phyloP scores from a whole-genome alignment of 2,329 filamentous ascomycete genomes.

The Claviceps cyperi region DNA sequence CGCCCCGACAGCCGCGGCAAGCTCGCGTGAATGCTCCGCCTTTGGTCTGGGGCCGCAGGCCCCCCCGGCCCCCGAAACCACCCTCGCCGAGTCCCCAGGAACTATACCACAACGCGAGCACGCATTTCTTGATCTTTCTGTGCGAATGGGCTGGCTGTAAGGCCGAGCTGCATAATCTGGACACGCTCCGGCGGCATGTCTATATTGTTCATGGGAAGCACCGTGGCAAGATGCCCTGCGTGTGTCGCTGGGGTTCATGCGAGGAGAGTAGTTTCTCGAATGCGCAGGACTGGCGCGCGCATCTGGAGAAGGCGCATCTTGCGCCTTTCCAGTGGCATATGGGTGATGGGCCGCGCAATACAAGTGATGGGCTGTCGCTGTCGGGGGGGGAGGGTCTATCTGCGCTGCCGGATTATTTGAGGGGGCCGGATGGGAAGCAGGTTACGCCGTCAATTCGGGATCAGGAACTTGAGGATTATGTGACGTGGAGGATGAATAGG shows the following conservation, averaged over 20 bases:
- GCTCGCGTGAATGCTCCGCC: slow-evolving; percentile 15
- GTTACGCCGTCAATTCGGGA: slow-evolving; percentile 42
- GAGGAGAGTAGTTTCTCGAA: slow-evolving; percentile 3
- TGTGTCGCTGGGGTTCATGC: slow-evolving; percentile 21
- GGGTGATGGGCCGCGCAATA: slow-evolving; percentile 43
- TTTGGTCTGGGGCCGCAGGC: slow-evolving; percentile 19
- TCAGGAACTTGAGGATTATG: slow-evolving; percentile 34
- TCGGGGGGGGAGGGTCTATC: background rate
- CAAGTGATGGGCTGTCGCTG: slow-evolving; percentile 4
- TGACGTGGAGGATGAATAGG: slow-evolving; percentile 29
- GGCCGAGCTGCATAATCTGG: slow-evolving; percentile 48
- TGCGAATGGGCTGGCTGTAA: slow-evolving; percentile 47
- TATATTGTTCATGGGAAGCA: slow-evolving; percentile 30
- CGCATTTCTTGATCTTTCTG: slow-evolving; percentile 35
- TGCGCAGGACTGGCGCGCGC: slow-evolving; percentile 25
- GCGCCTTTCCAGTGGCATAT: slow-evolving; percentile 39
- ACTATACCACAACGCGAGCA: slow-evolving; percentile 26
- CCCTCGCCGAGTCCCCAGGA: slow-evolving; percentile 24
- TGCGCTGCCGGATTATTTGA: slow-evolving; percentile 33
- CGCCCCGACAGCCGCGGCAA: slow-evolving; percentile 8
- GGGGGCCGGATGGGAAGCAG: slow-evolving; percentile 36
- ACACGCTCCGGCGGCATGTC: slow-evolving; percentile 42
- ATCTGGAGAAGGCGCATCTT: slow-evolving; percentile 41
- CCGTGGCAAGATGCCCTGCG: background rate
- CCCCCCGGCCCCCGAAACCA: slow-evolving; percentile 27